Conservation (phyloP, 129 eudicot genomes). For the Rutidosis leptorrhynchoides region DNA sequence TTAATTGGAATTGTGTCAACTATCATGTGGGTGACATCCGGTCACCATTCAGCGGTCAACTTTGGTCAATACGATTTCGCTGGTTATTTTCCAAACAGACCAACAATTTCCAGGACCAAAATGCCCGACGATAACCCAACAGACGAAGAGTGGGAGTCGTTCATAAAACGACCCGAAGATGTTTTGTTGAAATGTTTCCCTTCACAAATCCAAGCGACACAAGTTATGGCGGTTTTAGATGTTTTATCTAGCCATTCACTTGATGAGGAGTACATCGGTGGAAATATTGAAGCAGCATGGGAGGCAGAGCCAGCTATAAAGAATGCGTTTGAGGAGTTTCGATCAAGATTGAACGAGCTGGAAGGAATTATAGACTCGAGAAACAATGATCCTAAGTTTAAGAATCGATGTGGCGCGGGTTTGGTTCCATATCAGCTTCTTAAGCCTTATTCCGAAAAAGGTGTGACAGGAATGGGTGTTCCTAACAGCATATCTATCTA, state of each 20-base stretch:
- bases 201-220: slow-evolving; percentile 35
- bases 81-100: slow-evolving; percentile 46
- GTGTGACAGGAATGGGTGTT: slow-evolving; percentile 43
- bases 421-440: slow-evolving; percentile 41
- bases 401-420: slow-evolving; percentile 37
- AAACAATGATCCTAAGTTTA: slow-evolving; percentile 9
- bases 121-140: slow-evolving; percentile 43
- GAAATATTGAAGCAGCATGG: slow-evolving; percentile 29
- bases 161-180: slow-evolving; percentile 38
- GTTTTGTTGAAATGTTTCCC: slow-evolving; percentile 31
- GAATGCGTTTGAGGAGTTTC: slow-evolving; percentile 28
- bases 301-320: slow-evolving; percentile 33
- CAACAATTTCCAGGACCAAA: slow-evolving; percentile 30
- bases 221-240: slow-evolving; percentile 37
- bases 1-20: slow-evolving; percentile 32
- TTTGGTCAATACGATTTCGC: slow-evolving; percentile 47
- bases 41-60: slow-evolving; percentile 53
- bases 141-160: slow-evolving; percentile 29
- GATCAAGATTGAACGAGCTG: slow-evolving; percentile 15
- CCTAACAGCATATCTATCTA: slow-evolving; percentile 50
- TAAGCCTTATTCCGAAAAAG: slow-evolving; percentile 37
- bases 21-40: slow-evolving; percentile 40
- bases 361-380: slow-evolving; percentile 32
- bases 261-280: slow-evolving; percentile 40
- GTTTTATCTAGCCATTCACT: slow-evolving; percentile 37